These are phyloP conservation scores for Chaetomium olivaceum DNA, from an alignment of 2,329 filamentous ascomycete species.

Conservation along the genomic window DNA sequence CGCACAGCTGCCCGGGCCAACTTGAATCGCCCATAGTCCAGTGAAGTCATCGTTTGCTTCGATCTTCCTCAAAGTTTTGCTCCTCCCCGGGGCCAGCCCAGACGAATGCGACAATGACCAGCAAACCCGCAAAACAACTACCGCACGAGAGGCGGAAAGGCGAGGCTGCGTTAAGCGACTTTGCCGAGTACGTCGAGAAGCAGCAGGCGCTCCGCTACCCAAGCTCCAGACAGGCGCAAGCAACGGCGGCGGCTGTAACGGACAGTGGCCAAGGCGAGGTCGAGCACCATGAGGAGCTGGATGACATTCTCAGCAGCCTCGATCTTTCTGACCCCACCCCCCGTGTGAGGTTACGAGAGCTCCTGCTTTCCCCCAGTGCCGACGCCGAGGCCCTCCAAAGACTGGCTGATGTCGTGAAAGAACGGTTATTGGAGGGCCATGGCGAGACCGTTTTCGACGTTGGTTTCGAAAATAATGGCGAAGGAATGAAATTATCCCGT, in stretches of 20 bases:
- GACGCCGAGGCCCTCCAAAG: conserved; percentile 63
- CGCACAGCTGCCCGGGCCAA: too few relatives aligned
- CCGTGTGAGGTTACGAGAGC: conserved; percentile 69
- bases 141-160: conserved; percentile 81
- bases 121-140: conserved; percentile 60
- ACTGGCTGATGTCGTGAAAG: conserved; percentile 65
- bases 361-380: conserved; percentile 59
- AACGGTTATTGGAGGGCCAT: conserved; percentile 76
- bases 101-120: conserved; percentile 48
- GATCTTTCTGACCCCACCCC: conserved; percentile 73
- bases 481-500: conserved; percentile 74
- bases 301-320: conserved; percentile 87
- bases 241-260: conserved; percentile 35
- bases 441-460: conserved; percentile 91
- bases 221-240: conserved; percentile 35
- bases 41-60: conserved; percentile 15
- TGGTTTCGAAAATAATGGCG: conserved; percentile 85
- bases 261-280: conserved; percentile 35
- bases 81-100: background rate
- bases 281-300: conserved; percentile 76
- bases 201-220: conserved; percentile 77
- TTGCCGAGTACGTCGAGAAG: conserved; percentile 95
- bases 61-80: background rate
- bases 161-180: conserved; percentile 89
- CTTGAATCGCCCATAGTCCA: conserved; percentile 2